phyloP scores from a whole-genome alignment of 2,329 filamentous ascomycete genomes.

The Aspergillus novoparasiticus region DNA sequence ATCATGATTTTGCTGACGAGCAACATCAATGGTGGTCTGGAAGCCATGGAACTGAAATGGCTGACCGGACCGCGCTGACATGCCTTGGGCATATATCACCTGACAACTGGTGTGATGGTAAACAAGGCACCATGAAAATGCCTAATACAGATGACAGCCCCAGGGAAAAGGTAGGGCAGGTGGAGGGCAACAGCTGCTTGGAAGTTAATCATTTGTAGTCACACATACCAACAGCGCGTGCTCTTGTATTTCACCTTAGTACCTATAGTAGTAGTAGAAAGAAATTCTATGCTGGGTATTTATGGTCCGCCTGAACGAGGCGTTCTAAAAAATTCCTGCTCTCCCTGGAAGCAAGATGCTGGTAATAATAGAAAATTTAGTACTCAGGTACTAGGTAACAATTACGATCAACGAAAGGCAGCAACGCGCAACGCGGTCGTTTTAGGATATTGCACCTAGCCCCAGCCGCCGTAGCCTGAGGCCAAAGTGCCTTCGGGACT shows the following conservation, averaged over 20 bases:
- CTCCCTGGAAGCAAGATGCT: not conserved
- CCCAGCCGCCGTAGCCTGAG: not conserved
- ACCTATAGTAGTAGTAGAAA: not conserved
- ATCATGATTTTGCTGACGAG: conserved; percentile 43
- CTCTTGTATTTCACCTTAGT: not conserved
- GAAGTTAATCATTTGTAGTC: not conserved
- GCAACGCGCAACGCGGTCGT: conserved; percentile 14
- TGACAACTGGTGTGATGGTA: conserved; percentile 4
- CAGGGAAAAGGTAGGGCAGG: not conserved
- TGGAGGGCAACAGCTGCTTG: not conserved
- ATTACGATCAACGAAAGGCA: not conserved
- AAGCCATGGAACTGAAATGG: conserved; percentile 55
- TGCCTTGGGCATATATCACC: conserved; percentile 19
- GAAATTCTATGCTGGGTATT: not conserved
- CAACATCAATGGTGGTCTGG: conserved; percentile 49
- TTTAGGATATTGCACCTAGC: conserved; percentile 14
- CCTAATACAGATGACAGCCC: not conserved
- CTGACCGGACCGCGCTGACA: conserved; percentile 28
- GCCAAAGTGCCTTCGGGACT: not conserved
- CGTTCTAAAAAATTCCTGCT: not conserved
- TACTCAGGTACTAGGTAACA: not conserved
- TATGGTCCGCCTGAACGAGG: not conserved
- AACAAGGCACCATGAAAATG: not conserved
- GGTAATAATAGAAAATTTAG: not conserved
- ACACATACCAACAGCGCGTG: not conserved